Conservation (phyloP, 139 green algal species). For the Zygnema circumcarinatum region DNA sequence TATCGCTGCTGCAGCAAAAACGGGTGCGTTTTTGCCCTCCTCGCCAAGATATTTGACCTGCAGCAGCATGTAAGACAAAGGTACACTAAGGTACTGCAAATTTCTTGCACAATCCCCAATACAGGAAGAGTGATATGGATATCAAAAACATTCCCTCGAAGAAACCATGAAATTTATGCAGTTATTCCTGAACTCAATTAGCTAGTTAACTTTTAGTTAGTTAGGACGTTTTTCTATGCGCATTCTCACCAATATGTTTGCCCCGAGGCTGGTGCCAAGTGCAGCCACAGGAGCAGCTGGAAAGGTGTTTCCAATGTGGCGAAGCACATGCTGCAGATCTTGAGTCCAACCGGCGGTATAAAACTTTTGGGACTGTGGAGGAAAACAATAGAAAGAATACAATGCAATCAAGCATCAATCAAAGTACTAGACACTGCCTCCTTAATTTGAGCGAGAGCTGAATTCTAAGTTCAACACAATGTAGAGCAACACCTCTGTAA, state of each 20-base stretch:
- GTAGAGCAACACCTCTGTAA: background rate
- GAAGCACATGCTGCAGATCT: conserved; percentile 25
- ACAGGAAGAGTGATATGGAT: too few species aligned
- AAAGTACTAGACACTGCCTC: background rate
- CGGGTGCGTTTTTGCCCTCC: conserved; percentile 23
- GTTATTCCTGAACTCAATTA: too few species aligned
- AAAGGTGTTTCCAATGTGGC: background rate
- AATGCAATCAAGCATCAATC: background rate
- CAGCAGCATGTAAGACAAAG: conserved; percentile 15
- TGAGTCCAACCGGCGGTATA: conserved; percentile 60
- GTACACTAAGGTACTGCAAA: too few species aligned
- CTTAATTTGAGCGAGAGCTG: background rate
- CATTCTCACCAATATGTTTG: conserved; percentile 54
- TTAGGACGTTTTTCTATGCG: too few species aligned
- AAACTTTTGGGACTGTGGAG: conserved; percentile 48
- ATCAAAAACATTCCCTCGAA: too few species aligned
- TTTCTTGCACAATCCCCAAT: too few species aligned
- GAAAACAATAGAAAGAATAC: background rate
- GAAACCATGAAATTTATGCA: too few species aligned
- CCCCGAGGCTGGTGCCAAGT: conserved; percentile 49
- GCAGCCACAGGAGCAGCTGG: conserved; percentile 27
- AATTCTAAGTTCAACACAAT: background rate
- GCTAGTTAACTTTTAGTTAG: too few species aligned
- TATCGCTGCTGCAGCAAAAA: conserved; percentile 35
- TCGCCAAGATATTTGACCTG: conserved; percentile 59